Conservation (phyloP, 352 stramenopile species). For the Halophytophthora batemanensis region DNA sequence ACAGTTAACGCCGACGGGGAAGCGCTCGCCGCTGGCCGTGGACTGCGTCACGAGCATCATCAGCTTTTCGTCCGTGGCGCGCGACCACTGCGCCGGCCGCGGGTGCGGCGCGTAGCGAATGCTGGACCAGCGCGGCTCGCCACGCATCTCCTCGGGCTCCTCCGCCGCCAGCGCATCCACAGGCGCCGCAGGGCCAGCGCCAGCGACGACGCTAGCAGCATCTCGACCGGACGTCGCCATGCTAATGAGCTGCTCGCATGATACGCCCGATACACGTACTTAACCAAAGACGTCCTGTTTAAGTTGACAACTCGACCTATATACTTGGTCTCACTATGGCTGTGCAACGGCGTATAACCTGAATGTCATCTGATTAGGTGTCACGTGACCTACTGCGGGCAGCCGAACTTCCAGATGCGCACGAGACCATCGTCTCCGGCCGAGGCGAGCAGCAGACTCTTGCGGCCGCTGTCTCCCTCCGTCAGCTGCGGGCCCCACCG, state of each 20-base stretch:
- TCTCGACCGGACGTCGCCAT: slow-evolving; percentile 12
- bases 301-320: too few species aligned
- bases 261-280: too few species aligned
- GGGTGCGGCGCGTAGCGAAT: slow-evolving; percentile 36
- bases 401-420: slow-evolving; percentile 64
- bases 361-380: too few species aligned
- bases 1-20: slow-evolving; percentile 85
- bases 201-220: not conserved
- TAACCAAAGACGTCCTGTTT: too few species aligned
- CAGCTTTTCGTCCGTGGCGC: slow-evolving; percentile 54
- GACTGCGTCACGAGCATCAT: slow-evolving; percentile 61
- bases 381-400: slow-evolving; percentile 17
- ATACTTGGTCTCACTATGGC: too few species aligned
- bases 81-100: slow-evolving; percentile 35
- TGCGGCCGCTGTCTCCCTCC: slow-evolving; percentile 20
- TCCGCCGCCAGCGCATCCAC: too few species aligned
- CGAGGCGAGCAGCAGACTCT: slow-evolving; percentile 59
- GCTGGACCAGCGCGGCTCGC: slow-evolving; percentile 67
- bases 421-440: slow-evolving; percentile 61
- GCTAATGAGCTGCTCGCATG: too few species aligned
- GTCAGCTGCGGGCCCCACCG: slow-evolving; percentile 55
- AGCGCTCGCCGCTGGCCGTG: slow-evolving; percentile 71
- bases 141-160: slow-evolving; percentile 51
- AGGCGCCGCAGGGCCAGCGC: too few species aligned
- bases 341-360: too few species aligned